Conservation (phyloP, 148 eudicot species). For the Amaranthus cruentus region DNA sequence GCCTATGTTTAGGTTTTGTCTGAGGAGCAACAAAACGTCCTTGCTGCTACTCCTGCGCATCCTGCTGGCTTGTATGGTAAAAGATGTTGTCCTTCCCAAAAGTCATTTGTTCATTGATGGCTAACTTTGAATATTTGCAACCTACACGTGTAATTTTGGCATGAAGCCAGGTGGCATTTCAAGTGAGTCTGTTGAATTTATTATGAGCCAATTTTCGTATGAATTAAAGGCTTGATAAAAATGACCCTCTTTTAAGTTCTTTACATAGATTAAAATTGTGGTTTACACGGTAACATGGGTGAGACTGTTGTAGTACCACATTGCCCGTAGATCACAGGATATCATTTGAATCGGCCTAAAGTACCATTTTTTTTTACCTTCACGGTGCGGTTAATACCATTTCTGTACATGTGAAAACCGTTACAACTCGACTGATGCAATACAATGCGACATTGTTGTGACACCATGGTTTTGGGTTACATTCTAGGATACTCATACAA, state of each 20-base stretch:
- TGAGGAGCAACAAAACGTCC: slow-evolving; percentile 64
- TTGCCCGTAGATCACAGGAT: too few relatives aligned
- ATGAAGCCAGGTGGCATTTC: background rate
- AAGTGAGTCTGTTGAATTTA: background rate
- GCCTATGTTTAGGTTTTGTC: slow-evolving; percentile 52
- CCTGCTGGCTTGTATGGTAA: slow-evolving; percentile 84
- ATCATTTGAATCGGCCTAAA: too few relatives aligned
- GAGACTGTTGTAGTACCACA: too few relatives aligned
- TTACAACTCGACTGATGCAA: too few relatives aligned
- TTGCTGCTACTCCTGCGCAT: slow-evolving; percentile 94
- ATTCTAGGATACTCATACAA: background rate
- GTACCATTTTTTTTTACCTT: too few relatives aligned
- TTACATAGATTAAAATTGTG: background rate
- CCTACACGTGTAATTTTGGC: background rate
- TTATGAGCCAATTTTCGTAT: background rate
- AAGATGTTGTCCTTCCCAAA: slow-evolving; percentile 15
- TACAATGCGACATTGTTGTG: too few relatives aligned
- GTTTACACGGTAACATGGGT: too few relatives aligned
- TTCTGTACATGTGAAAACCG: too few relatives aligned
- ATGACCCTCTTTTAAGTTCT: background rate
- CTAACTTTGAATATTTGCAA: background rate
- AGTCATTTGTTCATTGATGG: background rate
- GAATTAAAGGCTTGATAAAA: background rate
- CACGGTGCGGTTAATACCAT: too few relatives aligned
- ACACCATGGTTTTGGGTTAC: background rate